Conservation (phyloP, 2,329 filamentous ascomycete species). For the Chalaropsis thielavioides region DNA sequence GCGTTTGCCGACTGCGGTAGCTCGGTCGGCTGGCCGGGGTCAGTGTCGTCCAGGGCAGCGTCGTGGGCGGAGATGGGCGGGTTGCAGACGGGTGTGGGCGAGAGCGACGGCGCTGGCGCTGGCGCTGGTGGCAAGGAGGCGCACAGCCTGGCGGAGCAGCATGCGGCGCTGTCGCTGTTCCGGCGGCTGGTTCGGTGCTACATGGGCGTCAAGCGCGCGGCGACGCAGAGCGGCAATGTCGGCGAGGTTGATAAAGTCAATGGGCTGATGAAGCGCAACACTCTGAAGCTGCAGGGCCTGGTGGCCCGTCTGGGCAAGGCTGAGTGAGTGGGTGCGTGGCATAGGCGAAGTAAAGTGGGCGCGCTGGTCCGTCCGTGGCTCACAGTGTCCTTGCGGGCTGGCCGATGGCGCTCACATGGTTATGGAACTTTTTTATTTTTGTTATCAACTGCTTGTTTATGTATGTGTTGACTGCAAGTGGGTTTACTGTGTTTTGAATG, state of each 20-base stretch:
- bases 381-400: neutral
- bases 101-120: neutral
- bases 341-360: too few relatives aligned
- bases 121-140: neutral
- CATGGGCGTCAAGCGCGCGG: neutral
- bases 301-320: neutral
- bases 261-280: neutral
- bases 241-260: neutral
- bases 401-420: too few relatives aligned
- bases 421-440: too few relatives aligned
- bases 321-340: neutral
- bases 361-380: neutral
- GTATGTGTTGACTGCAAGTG: too few relatives aligned
- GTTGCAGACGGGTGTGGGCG: neutral
- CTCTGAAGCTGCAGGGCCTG: neutral
- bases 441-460: too few relatives aligned
- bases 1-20: neutral
- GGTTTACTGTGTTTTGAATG: too few relatives aligned
- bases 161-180: constrained; percentile 3
- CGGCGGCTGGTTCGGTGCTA: neutral
- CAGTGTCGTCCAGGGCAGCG: neutral
- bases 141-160: neutral
- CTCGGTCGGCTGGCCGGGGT: neutral
- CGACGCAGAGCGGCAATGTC: neutral
- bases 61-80: neutral